Conservation (phyloP, 495 filamentous ascomycete genomes). For the Ascodesmis nigricans region DNA sequence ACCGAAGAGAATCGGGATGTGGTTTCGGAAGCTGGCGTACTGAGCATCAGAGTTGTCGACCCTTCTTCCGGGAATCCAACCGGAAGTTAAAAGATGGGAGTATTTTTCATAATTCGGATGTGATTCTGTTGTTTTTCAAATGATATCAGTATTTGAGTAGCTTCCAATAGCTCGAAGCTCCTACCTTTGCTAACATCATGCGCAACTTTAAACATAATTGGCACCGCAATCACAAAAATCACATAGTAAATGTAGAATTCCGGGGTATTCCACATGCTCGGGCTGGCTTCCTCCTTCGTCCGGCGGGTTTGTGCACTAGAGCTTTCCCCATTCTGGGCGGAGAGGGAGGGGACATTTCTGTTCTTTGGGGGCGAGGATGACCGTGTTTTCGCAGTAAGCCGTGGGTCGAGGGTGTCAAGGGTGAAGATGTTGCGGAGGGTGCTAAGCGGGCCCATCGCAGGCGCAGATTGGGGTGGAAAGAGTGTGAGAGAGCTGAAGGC, state of each 20-base stretch:
- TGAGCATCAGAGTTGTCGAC: slow-evolving; percentile 84
- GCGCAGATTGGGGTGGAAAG: no score
- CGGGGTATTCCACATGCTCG: slow-evolving; percentile 59
- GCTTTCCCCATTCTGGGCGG: slow-evolving; percentile 15
- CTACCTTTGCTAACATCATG: slow-evolving; percentile 72
- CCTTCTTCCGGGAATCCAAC: slow-evolving; percentile 90
- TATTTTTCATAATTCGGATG: slow-evolving; percentile 65
- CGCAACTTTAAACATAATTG: slow-evolving; percentile 76
- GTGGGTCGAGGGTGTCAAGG: slow-evolving; percentile 80
- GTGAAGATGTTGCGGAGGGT: slow-evolving; percentile 43
- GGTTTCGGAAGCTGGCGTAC: slow-evolving; percentile 66
- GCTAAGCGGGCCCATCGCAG: slow-evolving; percentile 25
- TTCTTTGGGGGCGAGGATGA: slow-evolving; percentile 39
- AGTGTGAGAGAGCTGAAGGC: no score
- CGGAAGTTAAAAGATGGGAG: slow-evolving; percentile 43
- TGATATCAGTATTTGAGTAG: background rate
- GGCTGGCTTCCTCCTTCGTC: slow-evolving; percentile 26
- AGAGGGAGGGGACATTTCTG: slow-evolving; percentile 16
- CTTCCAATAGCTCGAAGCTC: background rate
- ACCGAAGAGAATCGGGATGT: slow-evolving; percentile 54
- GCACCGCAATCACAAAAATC: slow-evolving; percentile 42
- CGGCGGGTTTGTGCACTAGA: slow-evolving; percentile 25
- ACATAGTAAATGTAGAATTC: slow-evolving; percentile 75
- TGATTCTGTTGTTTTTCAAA: slow-evolving; percentile 32
- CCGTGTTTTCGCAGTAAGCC: slow-evolving; percentile 39